phyloP scores from a whole-genome alignment of 2,329 filamentous ascomycete genomes.

The Penicillium concentricum region DNA sequence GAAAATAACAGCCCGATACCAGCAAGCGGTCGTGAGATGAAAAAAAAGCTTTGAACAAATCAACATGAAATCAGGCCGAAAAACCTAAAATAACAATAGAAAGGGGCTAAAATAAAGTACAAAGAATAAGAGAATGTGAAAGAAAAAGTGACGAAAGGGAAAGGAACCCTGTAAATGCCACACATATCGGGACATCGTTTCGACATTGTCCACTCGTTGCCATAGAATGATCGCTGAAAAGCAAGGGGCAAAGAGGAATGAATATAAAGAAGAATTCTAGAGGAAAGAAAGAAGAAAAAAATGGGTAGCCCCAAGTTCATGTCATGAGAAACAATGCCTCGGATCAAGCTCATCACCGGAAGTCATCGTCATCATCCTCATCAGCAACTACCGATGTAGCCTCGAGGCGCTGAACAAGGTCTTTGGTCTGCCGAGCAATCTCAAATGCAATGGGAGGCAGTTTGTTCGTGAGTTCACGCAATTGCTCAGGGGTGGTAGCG shows the following conservation, averaged over 20 bases:
- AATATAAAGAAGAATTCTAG: constrained; percentile 8
- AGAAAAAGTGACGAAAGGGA: constrained; percentile 8
- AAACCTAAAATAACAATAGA: not conserved
- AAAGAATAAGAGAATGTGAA: not conserved
- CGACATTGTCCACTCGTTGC: constrained; percentile 27
- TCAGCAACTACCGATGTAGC: constrained; percentile 27
- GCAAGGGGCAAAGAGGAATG: constrained; percentile 17
- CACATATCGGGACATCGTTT: constrained; percentile 25
- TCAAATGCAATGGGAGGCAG: constrained; percentile 84
- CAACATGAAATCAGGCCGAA: not conserved
- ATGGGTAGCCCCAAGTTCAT: not conserved
- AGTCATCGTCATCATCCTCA: constrained; percentile 45
- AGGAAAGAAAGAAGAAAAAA: constrained; percentile 1
- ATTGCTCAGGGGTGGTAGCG: constrained; percentile 54
- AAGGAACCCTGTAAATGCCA: constrained; percentile 16
- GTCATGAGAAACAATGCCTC: not conserved
- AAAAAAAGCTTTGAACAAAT: not conserved
- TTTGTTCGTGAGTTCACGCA: constrained; percentile 62
- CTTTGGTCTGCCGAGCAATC: constrained; percentile 78
- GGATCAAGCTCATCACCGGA: constrained; percentile 28
- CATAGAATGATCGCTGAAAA: constrained; percentile 26
- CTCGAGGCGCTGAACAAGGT: constrained; percentile 57
- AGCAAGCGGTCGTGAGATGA: not conserved
- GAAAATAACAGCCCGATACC: not conserved
- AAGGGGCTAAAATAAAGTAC: constrained; percentile 7